phyloP scores from a whole-genome alignment of 2,329 filamentous ascomycete genomes.

The Ceratocystis alfenasii region DNA sequence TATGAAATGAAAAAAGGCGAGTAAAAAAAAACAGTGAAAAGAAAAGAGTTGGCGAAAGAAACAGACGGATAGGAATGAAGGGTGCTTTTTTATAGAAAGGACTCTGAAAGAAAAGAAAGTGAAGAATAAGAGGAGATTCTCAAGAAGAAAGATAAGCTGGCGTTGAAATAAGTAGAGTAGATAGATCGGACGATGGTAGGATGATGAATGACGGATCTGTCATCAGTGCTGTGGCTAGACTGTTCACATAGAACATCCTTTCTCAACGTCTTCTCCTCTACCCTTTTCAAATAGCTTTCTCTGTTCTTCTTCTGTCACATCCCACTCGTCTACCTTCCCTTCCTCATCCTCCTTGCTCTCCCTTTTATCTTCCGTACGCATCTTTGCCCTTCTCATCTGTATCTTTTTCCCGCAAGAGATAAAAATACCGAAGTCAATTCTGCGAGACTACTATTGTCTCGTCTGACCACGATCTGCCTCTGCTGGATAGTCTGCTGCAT shows the following conservation, averaged over 20 bases:
- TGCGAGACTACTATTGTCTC: not conserved
- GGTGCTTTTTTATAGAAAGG: constrained; percentile 12
- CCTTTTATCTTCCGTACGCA: not conserved
- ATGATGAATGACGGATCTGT: no score
- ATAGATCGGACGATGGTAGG: no score
- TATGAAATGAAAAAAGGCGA: not conserved
- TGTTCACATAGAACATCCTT: not conserved
- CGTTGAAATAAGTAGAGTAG: no score
- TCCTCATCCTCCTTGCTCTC: not conserved
- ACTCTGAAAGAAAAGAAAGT: no score
- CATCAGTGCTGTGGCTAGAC: not conserved
- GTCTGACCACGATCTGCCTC: constrained; percentile 8
- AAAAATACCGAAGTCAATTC: not conserved
- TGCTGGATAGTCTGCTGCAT: not conserved
- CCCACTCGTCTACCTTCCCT: not conserved
- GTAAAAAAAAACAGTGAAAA: not conserved
- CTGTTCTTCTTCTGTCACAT: not conserved
- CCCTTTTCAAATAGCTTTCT: not conserved
- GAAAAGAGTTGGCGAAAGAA: constrained; percentile 19
- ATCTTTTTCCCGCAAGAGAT: not conserved
- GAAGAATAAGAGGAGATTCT: no score
- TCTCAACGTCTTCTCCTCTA: not conserved
- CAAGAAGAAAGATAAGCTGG: no score
- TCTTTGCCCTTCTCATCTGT: not conserved
- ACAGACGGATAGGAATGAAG: constrained; percentile 17